Evolutionary conservation across 2,329 filamentous ascomycete species (phyloP), one percentile per base, ranked within the genome.

Genomic region (Massarina eburnea): DNA sequence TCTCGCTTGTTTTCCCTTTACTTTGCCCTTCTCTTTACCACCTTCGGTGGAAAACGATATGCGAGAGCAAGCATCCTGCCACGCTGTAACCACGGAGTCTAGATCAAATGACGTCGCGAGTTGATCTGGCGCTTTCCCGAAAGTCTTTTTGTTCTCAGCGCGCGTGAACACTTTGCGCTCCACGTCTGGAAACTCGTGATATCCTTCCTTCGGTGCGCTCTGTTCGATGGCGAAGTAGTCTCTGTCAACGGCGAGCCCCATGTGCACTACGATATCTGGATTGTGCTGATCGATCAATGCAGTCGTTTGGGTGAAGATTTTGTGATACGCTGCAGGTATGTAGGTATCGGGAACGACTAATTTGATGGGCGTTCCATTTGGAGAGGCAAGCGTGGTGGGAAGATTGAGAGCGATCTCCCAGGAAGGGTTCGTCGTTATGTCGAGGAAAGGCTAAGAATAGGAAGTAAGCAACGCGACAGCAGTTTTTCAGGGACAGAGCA

Each of bases 391-490:
- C 3, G 45, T 49, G 5, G 41, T 22, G 6, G 56, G 50, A 85
- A 95, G 80, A 17, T 74, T 76, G 20, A 76, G 78, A 39, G 86
- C 83, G 62, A 95, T 91, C 63, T 91, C 81, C 79, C 83, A 91
- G 3, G 89, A 90, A 8, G 90, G 89, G 64, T 95, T 95, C 48
- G 85, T 73, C 21, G 84, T 81, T 62, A 64, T 84, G 35, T 85
- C 76, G 58, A 85, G 84, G 70, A 95, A 95, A 1, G 90, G 86
- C 88, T 92, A 45, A n/a, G 12, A 26, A 4, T 12, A 15, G 35
- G 26, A 9, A n/a, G 46, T 51, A 43, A 51, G 48, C 21, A 29
- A 29, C 34, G 10, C 18, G 34, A 18, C 19, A 43, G 14, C 22
- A 24, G 14, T 22, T 18, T 21, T 18, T 17, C 19, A 21, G 21